Evolutionary conservation across 192 early-diverging fungal genomes (phyloP), one percentile per base, ranked within the genome.

Genomic region (Rhizophagus prolifer): DNA sequence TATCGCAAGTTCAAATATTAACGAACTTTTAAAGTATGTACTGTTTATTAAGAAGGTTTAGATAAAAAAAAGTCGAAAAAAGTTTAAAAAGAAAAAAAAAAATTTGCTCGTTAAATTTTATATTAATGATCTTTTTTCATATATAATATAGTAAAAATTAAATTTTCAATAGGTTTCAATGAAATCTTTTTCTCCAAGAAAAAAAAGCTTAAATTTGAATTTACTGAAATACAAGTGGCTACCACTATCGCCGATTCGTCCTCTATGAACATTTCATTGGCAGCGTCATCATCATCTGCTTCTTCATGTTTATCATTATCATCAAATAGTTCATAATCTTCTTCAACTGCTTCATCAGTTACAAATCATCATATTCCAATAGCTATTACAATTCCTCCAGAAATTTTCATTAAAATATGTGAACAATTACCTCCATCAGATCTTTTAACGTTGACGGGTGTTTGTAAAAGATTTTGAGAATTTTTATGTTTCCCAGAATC

Each of bases 401-500:
- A 76, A 38, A 76, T 76, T 58, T 76, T 76, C 28, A 68, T 67
- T 25, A 59, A 68, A 41, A 76, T 76, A 67, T 76, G 75, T 68
- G 62, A 76, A 34, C 28, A 76, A 44, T 16, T 76, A n/a, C 64
- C 75, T n/a, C 75, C 75, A 31, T 16, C 25, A 26, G 75, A 76
- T 23, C 75, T 76, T 58, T 65, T 76, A 38, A 16, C 16, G 12
- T 59, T 76, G 13, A 59, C 75, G 2, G 58, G 50, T 38, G 61
- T 63, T 58, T 76, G 75, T 59, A 76, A 34, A 67, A n/a, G 30
- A 34, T 76, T 76, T 59, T 54, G 59, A 10, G 50, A 19, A 2
- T 76, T 34, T 16, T 58, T 76, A 4, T 76, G 63, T 58, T 66
- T 44, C 1, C 61, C 61, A 50, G 28, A 76, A 54, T 76, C 75